These are phyloP conservation scores for Apophysomyces variabilis DNA, from an alignment of 371 early-diverging fungal species.

Conservation along the genomic window DNA sequence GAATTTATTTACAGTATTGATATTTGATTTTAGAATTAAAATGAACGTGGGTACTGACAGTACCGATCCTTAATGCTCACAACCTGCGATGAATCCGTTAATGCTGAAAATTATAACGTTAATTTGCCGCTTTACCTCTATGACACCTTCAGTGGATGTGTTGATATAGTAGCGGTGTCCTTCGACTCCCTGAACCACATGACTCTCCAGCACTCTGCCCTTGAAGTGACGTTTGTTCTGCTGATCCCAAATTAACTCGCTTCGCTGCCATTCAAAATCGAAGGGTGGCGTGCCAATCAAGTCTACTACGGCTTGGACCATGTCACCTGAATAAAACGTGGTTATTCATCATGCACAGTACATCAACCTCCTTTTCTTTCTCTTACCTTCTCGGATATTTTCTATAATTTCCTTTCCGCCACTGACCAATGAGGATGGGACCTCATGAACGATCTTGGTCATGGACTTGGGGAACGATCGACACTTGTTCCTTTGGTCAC, in stretches of 20 bases:
- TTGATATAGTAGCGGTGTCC: slow-evolving; percentile 47
- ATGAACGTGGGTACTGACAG: slow-evolving; percentile 47
- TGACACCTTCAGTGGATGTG: slow-evolving; percentile 54
- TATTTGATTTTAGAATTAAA: background rate
- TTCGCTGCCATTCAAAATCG: slow-evolving; percentile 58
- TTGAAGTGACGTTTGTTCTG: slow-evolving; percentile 43
- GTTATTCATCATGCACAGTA: background rate
- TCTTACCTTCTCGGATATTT: slow-evolving; percentile 54
- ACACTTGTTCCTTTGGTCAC: slow-evolving; percentile 57
- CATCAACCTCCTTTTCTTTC: background rate
- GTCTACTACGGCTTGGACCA: slow-evolving; percentile 54
- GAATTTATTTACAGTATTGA: too few species aligned
- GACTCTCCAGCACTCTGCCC: slow-evolving; percentile 52
- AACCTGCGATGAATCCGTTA: slow-evolving; percentile 26
- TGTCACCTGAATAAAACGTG: slow-evolving; percentile 38
- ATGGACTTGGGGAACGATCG: slow-evolving; percentile 48
- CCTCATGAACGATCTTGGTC: slow-evolving; percentile 44
- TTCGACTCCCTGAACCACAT: slow-evolving; percentile 44
- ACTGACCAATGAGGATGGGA: slow-evolving; percentile 53
- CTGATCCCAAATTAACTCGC: slow-evolving; percentile 47
- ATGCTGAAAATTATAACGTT: background rate
- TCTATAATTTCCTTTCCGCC: slow-evolving; percentile 55
- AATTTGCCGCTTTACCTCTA: slow-evolving; percentile 38
- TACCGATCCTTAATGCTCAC: slow-evolving; percentile 48
- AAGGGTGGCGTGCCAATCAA: slow-evolving; percentile 58